These are phyloP conservation scores for Amorphotheca resinae DNA, from an alignment of 495 filamentous ascomycete genomes.

Conservation along the genomic window DNA sequence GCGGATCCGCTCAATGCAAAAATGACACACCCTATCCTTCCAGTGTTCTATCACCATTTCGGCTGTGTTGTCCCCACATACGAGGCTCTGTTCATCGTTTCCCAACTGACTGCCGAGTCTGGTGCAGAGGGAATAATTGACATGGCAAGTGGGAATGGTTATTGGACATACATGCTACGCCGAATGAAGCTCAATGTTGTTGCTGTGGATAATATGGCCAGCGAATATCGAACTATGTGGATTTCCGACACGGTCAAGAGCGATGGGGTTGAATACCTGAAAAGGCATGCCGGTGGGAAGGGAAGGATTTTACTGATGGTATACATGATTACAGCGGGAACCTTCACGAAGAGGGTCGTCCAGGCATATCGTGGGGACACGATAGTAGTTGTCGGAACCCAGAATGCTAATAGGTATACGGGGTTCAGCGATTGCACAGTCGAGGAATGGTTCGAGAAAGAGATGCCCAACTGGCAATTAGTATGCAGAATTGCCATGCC, in stretches of 20 bases:
- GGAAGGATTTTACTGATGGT: conserved; percentile 44
- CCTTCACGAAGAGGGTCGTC: conserved; percentile 41
- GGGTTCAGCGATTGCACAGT: conserved; percentile 40
- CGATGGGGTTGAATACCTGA: conserved; percentile 36
- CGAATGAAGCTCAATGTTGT: conserved; percentile 26
- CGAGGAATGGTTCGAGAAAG: conserved; percentile 40
- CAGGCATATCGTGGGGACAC: conserved; percentile 42
- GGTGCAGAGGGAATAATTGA: conserved; percentile 32
- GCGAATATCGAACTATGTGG: conserved; percentile 44
- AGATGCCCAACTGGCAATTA: conserved; percentile 30
- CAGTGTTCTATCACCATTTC: conserved; percentile 57
- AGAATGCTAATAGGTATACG: conserved; percentile 53
- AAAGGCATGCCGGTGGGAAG: conserved; percentile 23
- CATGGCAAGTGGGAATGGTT: conserved; percentile 47
- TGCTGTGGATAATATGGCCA: conserved; percentile 41
- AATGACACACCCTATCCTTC: conserved; percentile 41
- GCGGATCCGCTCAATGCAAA: conserved; percentile 20
- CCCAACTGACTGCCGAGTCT: conserved; percentile 23
- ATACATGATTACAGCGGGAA: conserved; percentile 44
- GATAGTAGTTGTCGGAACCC: conserved; percentile 48
- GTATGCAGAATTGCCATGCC: conserved; percentile 36
- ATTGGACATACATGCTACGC: conserved; percentile 50
- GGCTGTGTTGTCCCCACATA: conserved; percentile 47
- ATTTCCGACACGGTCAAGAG: conserved; percentile 39
- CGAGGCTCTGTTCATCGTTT: conserved; percentile 38